Evolutionary conservation across 306 rosid species (phyloP), one percentile per base, ranked within the genome.

Genomic region (Lithocarpus polystachyus): DNA sequence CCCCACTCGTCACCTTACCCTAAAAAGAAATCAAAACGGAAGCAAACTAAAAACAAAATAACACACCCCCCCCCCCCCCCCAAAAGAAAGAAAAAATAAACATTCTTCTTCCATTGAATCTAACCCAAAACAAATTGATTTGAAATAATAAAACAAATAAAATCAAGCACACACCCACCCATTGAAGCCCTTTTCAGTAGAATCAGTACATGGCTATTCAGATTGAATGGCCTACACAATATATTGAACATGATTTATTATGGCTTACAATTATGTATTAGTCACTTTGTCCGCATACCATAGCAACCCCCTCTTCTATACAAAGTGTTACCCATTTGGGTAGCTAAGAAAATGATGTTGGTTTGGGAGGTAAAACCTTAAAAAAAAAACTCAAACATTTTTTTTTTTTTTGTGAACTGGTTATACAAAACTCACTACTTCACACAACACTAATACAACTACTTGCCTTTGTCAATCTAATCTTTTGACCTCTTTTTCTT

Each of bases 351-450:
- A 59, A 9, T 59, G 18, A 11, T 59, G 15, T 9, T 59, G 65
- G 65, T 23, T 29, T 56, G 12, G 20, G 40, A 68, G 76, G 64
- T 11, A 29, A 6, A 7, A 20, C 18, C 28, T 13, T 26, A 7
- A 35, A 17, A 64, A 73, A 43, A 9, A 33, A 33, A 17, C 70
- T 31, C 33, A 40, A 77, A 8, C 0, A 1, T 6, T 0, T 37
- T 37, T 37, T n/a, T n/a, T n/a, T 23, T 22, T 59, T 19, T 40
- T 0, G 31, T 28, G 64, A 80, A 71, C 74, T 14, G 56, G 48
- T 65, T 53, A 80, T 22, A 77, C 56, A 68, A 52, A 77, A 26
- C 69, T 24, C 31, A 59, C 74, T 74, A 51, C 62, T 76, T 68
- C 28, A 24, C 20, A 43, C 40, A 10, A 31, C 26, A 64, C 69